Evolutionary conservation across 169 alveolate genomes (phyloP).

Genomic region (Pseudocohnilembus persalinus): DNA sequence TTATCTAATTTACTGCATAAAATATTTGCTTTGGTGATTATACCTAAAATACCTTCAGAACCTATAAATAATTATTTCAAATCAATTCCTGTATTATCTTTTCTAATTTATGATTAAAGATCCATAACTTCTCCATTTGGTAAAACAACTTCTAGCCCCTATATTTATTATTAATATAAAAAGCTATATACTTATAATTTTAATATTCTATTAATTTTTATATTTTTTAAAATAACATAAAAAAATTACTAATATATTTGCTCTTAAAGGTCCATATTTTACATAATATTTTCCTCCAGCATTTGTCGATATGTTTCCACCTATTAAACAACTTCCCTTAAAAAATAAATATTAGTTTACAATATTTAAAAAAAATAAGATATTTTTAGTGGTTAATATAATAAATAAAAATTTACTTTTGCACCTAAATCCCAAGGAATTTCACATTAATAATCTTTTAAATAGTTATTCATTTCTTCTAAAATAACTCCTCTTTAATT

Average conservation of each 20-base stretch:
- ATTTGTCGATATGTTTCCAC: conserved; percentile 87
- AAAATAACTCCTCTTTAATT: conserved; percentile 61
- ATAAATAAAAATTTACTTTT: conserved; percentile 43
- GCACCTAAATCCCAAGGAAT: conserved; percentile 87
- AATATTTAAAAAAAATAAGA: not conserved
- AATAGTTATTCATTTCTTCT: conserved; percentile 44
- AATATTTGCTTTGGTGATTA: conserved; percentile 76
- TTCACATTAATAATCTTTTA: conserved; percentile 46
- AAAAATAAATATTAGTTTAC: too few species aligned
- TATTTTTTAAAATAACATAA: not conserved
- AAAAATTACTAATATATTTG: conserved; percentile 39
- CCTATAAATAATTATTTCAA: conserved; percentile 83
- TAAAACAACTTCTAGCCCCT: conserved; percentile 79
- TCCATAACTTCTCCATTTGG: conserved; percentile 72
- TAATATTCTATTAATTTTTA: too few species aligned
- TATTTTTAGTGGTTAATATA: not conserved
- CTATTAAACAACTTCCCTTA: conserved; percentile 79
- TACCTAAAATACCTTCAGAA: conserved; percentile 87
- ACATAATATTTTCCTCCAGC: conserved; percentile 87
- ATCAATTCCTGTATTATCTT: conserved; percentile 82
- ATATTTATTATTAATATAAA: too few species aligned
- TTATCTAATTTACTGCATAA: conserved; percentile 58
- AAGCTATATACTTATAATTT: too few species aligned
- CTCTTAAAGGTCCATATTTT: conserved; percentile 77
- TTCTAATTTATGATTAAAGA: conserved; percentile 52